Evolutionary conservation across 2,329 filamentous ascomycete species (phyloP).

Genomic region (Clonostachys chloroleuca): DNA sequence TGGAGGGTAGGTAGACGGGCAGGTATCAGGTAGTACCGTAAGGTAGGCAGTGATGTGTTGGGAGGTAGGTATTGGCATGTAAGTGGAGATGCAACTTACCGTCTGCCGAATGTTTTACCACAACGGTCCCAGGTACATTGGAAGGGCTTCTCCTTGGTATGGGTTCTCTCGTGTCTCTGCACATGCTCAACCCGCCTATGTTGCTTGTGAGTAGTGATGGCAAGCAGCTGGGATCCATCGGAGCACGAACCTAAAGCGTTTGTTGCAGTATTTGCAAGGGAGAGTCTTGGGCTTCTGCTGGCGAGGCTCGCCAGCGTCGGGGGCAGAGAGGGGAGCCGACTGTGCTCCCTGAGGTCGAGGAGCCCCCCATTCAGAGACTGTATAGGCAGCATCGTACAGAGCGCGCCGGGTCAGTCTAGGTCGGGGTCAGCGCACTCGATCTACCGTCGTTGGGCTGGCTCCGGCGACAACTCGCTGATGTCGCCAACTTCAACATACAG

Average conservation of each 20-base stretch:
- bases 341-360: constrained; percentile 17
- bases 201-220: not conserved
- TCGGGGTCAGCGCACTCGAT: too few relatives aligned
- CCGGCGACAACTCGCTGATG: too few relatives aligned
- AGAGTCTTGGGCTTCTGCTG: constrained; percentile 58
- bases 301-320: constrained; percentile 45
- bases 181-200: constrained; percentile 59
- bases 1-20: constrained; percentile 1
- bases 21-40: constrained; percentile 1
- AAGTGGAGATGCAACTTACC: constrained; percentile 35
- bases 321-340: constrained; percentile 17
- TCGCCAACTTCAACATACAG: too few relatives aligned
- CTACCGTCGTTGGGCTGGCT: too few relatives aligned
- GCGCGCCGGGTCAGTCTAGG: too few relatives aligned
- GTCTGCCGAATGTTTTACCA: constrained; percentile 58
- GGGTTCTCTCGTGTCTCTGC: constrained; percentile 58
- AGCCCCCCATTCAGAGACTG: constrained; percentile 44
- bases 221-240: not conserved
- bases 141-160: constrained; percentile 63
- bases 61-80: constrained; percentile 2
- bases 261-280: constrained; percentile 60
- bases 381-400: constrained; percentile 41
- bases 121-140: constrained; percentile 54
- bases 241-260: constrained; percentile 52
- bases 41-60: not conserved